phyloP scores from a whole-genome alignment of 306 rosid species.

The Ormosia semicastrata region DNA sequence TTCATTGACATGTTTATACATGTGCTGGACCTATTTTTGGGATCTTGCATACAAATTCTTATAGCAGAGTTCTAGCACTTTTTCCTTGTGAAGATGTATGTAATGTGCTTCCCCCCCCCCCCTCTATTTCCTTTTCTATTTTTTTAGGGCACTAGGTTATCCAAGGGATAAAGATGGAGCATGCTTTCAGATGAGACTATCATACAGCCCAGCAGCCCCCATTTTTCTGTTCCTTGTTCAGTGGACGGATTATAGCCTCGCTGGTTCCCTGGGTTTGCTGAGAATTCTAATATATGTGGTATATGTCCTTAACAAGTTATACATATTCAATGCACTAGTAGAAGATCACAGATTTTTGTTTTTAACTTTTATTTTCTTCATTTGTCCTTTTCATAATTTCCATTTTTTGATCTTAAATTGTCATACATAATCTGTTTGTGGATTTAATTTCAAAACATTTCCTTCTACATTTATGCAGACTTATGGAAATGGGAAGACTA shows the following conservation, averaged over 20 bases:
- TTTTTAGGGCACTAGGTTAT: conserved; percentile 63
- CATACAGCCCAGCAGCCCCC: conserved; percentile 69
- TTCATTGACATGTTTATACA: not conserved
- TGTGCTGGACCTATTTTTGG: not conserved
- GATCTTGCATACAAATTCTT: not conserved
- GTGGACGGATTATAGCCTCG: conserved; percentile 86
- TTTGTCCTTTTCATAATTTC: not conserved
- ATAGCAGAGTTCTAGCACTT: not conserved
- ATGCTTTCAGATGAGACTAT: conserved; percentile 82
- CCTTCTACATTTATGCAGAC: conserved; percentile 52
- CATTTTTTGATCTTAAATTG: not conserved
- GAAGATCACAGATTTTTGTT: not conserved
- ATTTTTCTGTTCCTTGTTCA: conserved; percentile 82
- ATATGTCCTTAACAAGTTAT: conserved; percentile 6
- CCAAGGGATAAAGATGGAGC: conserved; percentile 92
- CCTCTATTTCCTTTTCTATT: not conserved
- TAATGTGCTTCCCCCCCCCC: not conserved
- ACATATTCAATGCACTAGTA: not conserved
- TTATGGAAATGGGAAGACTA: conserved; percentile 80
- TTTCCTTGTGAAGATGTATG: not conserved
- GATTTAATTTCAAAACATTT: not conserved
- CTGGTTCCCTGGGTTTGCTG: conserved; percentile 83
- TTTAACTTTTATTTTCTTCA: not conserved
- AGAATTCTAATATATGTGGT: conserved; percentile 83
- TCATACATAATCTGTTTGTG: not conserved